Evolutionary conservation across 192 early-diverging fungal species (phyloP).

Genomic region (Rhizophagus clarus): DNA sequence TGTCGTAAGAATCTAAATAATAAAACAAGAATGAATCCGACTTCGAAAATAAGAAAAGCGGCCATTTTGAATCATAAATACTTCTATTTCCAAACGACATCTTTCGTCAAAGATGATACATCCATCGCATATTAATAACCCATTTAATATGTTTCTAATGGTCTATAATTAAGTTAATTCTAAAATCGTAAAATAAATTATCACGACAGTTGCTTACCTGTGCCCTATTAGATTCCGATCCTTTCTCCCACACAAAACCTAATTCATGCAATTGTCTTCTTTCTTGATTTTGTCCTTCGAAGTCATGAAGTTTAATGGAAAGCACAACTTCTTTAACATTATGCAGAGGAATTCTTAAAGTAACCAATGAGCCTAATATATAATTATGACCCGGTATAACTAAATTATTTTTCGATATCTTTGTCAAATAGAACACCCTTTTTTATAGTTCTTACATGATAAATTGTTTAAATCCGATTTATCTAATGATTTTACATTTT

Average conservation of each 20-base stretch:
- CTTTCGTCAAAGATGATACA: conserved; percentile 1
- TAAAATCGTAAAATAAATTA: not conserved
- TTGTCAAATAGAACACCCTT: not conserved
- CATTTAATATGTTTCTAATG: conserved; percentile 6
- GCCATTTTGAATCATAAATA: not conserved
- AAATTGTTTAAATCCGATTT: not conserved
- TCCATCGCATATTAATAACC: conserved; percentile 3
- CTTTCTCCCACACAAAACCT: conserved; percentile 24
- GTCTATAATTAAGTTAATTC: conserved; percentile 13
- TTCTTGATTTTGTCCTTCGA: not conserved
- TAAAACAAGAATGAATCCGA: not conserved
- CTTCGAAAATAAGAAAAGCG: not conserved
- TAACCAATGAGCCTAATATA: conserved; percentile 1
- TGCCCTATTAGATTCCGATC: not conserved
- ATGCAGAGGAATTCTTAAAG: not conserved
- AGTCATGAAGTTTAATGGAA: not conserved
- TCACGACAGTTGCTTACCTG: not conserved
- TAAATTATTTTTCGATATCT: not conserved
- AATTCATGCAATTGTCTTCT: conserved; percentile 23
- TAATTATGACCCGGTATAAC: not conserved
- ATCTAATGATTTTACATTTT: not conserved
- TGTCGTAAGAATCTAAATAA: conserved; percentile 10
- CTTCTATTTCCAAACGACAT: conserved; percentile 11
- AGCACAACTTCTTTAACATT: not conserved
- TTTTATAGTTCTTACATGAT: conserved; percentile 9